Evolutionary conservation across 495 filamentous ascomycete genomes (phyloP).

Genomic region (Penicillium cataractarum): DNA sequence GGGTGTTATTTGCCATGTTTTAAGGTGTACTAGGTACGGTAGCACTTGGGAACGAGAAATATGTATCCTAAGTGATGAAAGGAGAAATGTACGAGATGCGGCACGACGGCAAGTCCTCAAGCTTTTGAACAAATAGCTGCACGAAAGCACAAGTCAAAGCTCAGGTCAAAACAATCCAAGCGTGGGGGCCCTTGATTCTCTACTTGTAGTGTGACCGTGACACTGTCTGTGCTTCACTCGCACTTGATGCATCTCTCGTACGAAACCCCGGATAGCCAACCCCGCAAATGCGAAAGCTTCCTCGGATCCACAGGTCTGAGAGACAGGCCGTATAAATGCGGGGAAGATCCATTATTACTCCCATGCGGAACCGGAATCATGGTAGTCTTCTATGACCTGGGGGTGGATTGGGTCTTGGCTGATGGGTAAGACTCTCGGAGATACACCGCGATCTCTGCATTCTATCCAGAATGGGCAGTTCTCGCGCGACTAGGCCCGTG

Average conservation of each 20-base stretch:
- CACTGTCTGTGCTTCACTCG: background rate
- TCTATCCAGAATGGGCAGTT: background rate
- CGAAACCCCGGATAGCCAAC: background rate
- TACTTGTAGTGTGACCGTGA: background rate
- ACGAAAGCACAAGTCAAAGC: background rate
- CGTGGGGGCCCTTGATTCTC: background rate
- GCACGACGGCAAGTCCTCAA: background rate
- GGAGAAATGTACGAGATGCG: background rate
- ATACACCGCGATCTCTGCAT: constrained; percentile 3
- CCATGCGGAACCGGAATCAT: constrained; percentile 11
- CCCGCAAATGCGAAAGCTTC: constrained; percentile 19
- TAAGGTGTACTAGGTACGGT: background rate
- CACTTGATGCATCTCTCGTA: background rate
- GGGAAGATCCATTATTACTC: constrained; percentile 20
- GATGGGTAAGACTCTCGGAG: constrained; percentile 10
- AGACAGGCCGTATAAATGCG: constrained; percentile 16
- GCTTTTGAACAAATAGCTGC: background rate
- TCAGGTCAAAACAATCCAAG: background rate
- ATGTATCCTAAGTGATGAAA: background rate
- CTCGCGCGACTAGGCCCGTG: no score
- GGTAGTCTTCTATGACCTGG: constrained; percentile 4
- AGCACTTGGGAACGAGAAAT: background rate
- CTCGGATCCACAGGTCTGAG: background rate
- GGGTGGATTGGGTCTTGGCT: constrained; percentile 23
- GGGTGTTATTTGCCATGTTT: constrained; percentile 17